phyloP scores from a whole-genome alignment of 225 moss, liverwort and hornwort species.

The Asterella californica region DNA sequence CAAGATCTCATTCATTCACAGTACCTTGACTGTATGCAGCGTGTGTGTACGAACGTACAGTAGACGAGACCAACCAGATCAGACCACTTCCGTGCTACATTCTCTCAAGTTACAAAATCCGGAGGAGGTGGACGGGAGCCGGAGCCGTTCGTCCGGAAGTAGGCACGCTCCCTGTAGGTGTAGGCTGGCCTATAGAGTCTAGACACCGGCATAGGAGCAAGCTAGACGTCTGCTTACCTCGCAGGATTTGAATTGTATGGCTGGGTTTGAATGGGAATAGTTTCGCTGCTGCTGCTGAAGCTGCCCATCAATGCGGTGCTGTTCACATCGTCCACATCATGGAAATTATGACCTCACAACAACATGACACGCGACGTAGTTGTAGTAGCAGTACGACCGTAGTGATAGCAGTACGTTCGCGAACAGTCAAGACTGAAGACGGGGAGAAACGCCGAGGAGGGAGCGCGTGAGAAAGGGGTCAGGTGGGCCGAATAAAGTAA shows the following conservation, averaged over 20 bases:
- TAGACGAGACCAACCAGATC: neutral
- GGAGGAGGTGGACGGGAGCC: neutral
- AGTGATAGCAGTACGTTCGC: neutral
- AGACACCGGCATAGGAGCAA: neutral
- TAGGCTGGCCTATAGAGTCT: neutral
- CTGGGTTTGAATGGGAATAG: neutral
- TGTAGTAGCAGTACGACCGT: neutral
- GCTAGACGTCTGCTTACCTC: neutral
- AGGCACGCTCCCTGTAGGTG: neutral
- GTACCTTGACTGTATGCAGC: neutral
- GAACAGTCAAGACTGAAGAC: neutral
- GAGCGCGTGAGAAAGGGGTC: neutral
- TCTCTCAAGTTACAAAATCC: neutral
- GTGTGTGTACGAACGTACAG: neutral
- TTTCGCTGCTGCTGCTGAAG: neutral
- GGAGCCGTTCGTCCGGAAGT: neutral
- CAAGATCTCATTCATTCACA: neutral
- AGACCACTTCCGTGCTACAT: neutral
- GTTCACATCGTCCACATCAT: neutral
- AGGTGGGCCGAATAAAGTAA: too few relatives aligned
- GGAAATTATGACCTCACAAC: neutral
- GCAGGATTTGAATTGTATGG: neutral
- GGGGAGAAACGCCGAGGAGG: neutral
- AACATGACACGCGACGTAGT: conserved; percentile 2
- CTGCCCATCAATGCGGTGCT: neutral